These are phyloP conservation scores for Euphorbia peplus DNA, from an alignment of 345 rosid genomes.

Conservation along the genomic window DNA sequence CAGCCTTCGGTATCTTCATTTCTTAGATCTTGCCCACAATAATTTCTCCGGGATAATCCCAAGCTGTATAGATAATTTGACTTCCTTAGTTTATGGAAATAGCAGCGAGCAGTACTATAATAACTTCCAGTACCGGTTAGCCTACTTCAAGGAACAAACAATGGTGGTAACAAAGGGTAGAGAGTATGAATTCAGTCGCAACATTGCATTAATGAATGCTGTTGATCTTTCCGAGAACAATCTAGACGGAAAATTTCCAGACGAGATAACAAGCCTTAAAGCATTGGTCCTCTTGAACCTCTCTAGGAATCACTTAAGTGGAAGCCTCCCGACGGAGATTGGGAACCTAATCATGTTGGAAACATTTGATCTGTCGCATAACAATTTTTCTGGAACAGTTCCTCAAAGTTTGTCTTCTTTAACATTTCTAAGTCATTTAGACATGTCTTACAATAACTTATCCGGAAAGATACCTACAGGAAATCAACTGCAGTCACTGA, in stretches of 20 bases:
- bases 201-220: conserved; percentile 2
- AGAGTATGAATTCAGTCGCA: conserved; percentile 3
- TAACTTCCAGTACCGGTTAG: neutral
- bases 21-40: conserved; percentile 14
- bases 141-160: conserved; percentile 8
- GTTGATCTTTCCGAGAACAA: conserved; percentile 14
- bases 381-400: conserved; percentile 5
- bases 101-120: conserved; percentile 1
- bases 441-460: conserved; percentile 26
- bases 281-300: conserved; percentile 6
- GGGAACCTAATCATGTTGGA: conserved; percentile 15
- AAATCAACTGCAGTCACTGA: conserved; percentile 22
- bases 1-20: conserved; percentile 8
- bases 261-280: conserved; percentile 16
- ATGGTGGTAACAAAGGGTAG: conserved; percentile 12
- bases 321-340: conserved; percentile 14
- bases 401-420: conserved; percentile 18
- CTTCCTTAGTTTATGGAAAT: conserved; percentile 7
- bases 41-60: conserved; percentile 16
- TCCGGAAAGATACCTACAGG: conserved; percentile 29
- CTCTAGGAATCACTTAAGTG: conserved; percentile 14
- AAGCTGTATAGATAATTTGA: conserved; percentile 14
- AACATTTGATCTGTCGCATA: conserved; percentile 16
- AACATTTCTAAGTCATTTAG: conserved; percentile 18
- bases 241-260: conserved; percentile 12